Evolutionary conservation across 1,139 yeast species (phyloP).

Genomic region (Sugiyamaella novakii): DNA sequence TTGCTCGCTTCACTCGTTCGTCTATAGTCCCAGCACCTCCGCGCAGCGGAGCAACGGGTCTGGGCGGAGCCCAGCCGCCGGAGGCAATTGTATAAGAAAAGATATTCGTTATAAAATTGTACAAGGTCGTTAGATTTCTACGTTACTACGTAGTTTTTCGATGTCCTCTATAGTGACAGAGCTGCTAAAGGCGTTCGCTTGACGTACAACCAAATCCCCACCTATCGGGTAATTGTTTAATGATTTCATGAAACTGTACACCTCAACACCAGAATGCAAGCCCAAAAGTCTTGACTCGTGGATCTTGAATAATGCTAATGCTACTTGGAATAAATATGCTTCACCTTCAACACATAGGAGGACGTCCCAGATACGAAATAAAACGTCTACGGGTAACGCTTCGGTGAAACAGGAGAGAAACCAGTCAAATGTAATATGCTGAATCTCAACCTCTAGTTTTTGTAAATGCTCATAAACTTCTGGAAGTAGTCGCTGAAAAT

Average conservation of each 20-base stretch:
- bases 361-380: constrained; percentile 57
- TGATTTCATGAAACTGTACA: constrained; percentile 51
- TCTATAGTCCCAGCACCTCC: neutral
- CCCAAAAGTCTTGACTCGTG: constrained; percentile 45
- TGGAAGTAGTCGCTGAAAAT: constrained; percentile 44
- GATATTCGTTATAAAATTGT: neutral
- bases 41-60: constrained; percentile 11
- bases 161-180: constrained; percentile 27
- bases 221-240: constrained; percentile 38
- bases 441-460: constrained; percentile 49
- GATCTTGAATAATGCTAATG: constrained; percentile 49
- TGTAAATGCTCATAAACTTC: constrained; percentile 46
- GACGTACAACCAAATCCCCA: constrained; percentile 36
- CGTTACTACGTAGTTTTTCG: constrained; percentile 20
- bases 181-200: constrained; percentile 25
- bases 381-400: constrained; percentile 54
- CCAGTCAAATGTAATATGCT: constrained; percentile 60
- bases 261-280: constrained; percentile 44
- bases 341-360: constrained; percentile 49
- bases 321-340: constrained; percentile 43
- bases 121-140: constrained; percentile 14
- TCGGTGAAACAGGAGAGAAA: constrained; percentile 59
- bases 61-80: constrained; percentile 11
- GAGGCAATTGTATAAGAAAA: neutral
- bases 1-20: no score